These are phyloP conservation scores for Sporothrix brunneoviolacea DNA, from an alignment of 2,329 filamentous ascomycete species.

Conservation along the genomic window DNA sequence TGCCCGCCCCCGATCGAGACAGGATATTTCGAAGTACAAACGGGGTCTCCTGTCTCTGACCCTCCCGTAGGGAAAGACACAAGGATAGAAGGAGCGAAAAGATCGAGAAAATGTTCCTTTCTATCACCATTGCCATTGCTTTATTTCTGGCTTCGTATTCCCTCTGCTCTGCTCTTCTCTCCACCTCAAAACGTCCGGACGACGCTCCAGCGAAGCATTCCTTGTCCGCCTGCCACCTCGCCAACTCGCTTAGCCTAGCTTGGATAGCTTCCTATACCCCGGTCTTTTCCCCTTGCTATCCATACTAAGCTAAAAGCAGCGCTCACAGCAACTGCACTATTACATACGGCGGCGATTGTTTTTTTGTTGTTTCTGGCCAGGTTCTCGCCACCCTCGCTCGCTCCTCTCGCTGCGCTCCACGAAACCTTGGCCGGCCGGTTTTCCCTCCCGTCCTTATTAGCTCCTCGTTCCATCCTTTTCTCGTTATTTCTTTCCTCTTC, in stretches of 20 bases:
- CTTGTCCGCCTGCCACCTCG: background rate
- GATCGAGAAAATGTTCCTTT: background rate
- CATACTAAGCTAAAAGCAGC: constrained; percentile 13
- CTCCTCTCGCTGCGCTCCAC: constrained; percentile 4
- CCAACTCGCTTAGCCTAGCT: constrained; percentile 10
- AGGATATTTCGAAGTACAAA: too few species aligned
- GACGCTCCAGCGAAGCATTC: constrained; percentile 8
- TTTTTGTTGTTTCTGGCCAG: constrained; percentile 1
- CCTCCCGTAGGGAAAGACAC: background rate
- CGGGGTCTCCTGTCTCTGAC: too few species aligned
- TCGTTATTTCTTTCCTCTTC: background rate
- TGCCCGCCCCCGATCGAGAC: too few species aligned
- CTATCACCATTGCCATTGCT: background rate
- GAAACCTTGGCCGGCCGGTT: background rate
- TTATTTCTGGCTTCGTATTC: background rate
- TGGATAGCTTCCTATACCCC: constrained; percentile 12
- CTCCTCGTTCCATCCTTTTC: constrained; percentile 3
- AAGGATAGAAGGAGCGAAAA: background rate
- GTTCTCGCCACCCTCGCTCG: constrained; percentile 13
- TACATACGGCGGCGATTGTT: background rate
- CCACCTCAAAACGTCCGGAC: background rate
- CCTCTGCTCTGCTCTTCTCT: background rate
- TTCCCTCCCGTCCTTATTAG: constrained; percentile 10
- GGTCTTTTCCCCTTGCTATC: constrained; percentile 7
- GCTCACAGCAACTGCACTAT: constrained; percentile 1